Evolutionary conservation across 495 filamentous ascomycete genomes (phyloP).

Genomic region (Tuber brumale): DNA sequence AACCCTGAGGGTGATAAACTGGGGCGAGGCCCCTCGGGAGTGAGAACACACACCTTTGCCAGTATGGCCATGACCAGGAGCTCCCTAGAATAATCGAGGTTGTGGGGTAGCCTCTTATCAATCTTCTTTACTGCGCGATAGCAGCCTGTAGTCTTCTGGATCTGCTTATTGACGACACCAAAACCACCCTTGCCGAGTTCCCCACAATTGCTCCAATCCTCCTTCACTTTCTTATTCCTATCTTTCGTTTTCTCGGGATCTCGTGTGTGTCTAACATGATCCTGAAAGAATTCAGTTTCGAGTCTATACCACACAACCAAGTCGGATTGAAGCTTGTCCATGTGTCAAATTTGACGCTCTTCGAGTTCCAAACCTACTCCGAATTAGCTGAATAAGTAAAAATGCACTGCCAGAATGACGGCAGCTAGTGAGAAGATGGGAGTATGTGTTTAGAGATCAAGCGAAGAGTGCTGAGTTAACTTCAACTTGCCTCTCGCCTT

Average conservation of each 20-base stretch:
- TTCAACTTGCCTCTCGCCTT: too few relatives aligned
- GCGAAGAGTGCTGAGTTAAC: too few relatives aligned
- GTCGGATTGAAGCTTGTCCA: background rate
- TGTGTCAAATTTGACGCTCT: too few relatives aligned
- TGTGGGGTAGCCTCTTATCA: background rate
- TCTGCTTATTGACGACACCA: background rate
- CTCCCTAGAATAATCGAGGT: background rate
- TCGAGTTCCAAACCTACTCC: too few relatives aligned
- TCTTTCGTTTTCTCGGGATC: background rate
- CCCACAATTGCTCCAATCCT: background rate
- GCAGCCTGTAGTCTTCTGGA: background rate
- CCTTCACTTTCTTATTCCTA: background rate
- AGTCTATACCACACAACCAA: background rate
- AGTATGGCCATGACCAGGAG: background rate
- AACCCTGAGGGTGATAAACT: background rate
- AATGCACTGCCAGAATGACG: too few relatives aligned
- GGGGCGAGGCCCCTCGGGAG: too few relatives aligned
- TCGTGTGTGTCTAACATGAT: background rate
- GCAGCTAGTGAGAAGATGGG: too few relatives aligned
- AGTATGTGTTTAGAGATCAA: too few relatives aligned
- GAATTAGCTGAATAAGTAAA: too few relatives aligned
- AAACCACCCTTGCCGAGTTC: background rate
- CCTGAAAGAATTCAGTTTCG: background rate
- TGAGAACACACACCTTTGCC: background rate
- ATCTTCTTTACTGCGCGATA: background rate